Base-by-base conservation (phyloP, 805 yeast genomes). In the Aciculoconidium aculeatum region DNA sequence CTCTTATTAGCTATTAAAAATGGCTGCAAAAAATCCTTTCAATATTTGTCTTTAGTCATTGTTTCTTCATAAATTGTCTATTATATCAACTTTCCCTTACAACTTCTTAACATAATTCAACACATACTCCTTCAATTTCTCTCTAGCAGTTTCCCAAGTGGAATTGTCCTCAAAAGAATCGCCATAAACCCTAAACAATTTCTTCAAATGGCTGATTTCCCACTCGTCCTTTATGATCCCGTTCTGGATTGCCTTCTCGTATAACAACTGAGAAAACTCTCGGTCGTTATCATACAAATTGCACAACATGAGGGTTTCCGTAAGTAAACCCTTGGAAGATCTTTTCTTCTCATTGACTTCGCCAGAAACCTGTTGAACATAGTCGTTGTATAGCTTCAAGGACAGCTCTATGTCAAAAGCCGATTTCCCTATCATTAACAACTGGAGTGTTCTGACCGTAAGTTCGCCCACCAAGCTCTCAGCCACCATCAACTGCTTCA, bases 201-300 rank as follows among this genome's bases (percentile, higher is more conserved):
- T 53, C 40, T 70, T 72, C 6, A 73, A 45, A n/a, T 43, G 42
- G 11, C 56, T 55, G 4, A 57, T 45, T 17, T 71, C 75, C 3
- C 42, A 40, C 16, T 64, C 70, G 18, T 70, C 65, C 10, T 42
- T 41, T 3, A 72, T 22, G 8, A 55, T 34, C 4, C 36, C 54
- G 31, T 61, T 65, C 20, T 51, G 55, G 1, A 58, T 41, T 0
- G 74, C 70, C 39, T 70, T 71, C 23, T 72, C 76, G 36, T 62
- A 56, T 8, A 73, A 45, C 23, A 72, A 63, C 31, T 61, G 55
- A 0, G 79, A 77, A 49, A 75, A 73, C 35, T 70, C 74, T 23
- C 78, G 50, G 44, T 75, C 79, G 23, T 60, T 53, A 21, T 61
- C 56, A 12, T 61, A 58, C 20, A 75, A 45, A 31, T 47, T 58